These are phyloP conservation scores for Stephania yunnanensis DNA, from an alignment of 164 flowering plant genomes.

Conservation along the genomic window DNA sequence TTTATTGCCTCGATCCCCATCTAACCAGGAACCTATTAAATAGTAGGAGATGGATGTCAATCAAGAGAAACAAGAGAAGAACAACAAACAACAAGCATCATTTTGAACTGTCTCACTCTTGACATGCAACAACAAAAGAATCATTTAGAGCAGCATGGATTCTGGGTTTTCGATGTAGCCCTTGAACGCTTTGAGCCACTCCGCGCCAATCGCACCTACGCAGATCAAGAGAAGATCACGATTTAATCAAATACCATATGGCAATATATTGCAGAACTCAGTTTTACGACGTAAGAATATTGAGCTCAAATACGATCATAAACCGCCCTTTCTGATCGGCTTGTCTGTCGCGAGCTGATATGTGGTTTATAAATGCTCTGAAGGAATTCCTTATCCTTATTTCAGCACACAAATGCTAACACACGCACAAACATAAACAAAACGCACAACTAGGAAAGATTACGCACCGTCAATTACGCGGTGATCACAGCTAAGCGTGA, in stretches of 20 bases:
- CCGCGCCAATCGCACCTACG: conserved; percentile 95
- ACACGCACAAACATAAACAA: neutral
- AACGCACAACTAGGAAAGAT: neutral
- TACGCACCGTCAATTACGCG: conserved; percentile 90
- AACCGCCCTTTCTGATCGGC: neutral
- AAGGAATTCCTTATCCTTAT: neutral
- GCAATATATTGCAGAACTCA: neutral
- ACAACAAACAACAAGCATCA: neutral
- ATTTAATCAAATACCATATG: neutral
- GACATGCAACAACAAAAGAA: neutral
- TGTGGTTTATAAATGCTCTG: neutral
- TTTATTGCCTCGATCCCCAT: conserved; percentile 10
- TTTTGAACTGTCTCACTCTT: neutral
- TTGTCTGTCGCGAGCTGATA: neutral
- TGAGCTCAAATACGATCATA: neutral
- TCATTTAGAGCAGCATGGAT: conserved; percentile 64
- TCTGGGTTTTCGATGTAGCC: conserved; percentile 89
- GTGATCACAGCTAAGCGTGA: conserved; percentile 93
- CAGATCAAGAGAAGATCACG: neutral
- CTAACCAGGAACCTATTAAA: neutral
- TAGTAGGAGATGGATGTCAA: neutral
- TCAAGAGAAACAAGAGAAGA: neutral
- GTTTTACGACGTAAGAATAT: neutral
- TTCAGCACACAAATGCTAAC: neutral
- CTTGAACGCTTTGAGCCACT: conserved; percentile 87